Conservation (phyloP, 371 early-diverging fungal genomes). For the Mucor racemosus region DNA sequence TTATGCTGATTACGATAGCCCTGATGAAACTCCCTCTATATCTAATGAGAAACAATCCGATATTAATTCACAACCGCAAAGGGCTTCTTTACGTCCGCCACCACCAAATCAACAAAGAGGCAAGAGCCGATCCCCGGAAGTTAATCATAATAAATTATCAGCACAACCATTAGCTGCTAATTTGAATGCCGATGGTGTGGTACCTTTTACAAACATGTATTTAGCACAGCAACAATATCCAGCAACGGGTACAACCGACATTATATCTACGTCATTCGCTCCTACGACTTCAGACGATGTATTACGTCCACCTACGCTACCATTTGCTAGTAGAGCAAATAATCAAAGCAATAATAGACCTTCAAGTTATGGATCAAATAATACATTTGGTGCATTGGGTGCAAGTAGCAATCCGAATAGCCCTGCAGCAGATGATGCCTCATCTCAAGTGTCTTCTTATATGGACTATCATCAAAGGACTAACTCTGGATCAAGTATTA, state of each 20-base stretch:
- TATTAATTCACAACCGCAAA: conserved; percentile 1
- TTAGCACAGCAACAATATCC: neutral
- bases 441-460: conserved; percentile 2
- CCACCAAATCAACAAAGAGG: conserved; percentile 3
- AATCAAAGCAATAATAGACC: conserved; percentile 7
- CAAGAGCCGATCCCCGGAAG: conserved; percentile 8
- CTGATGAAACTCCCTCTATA: neutral
- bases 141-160: neutral
- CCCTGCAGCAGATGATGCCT: conserved; percentile 12
- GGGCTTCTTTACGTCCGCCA: conserved; percentile 14
- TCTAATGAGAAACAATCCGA: neutral
- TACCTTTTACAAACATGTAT: neutral
- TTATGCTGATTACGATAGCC: conserved; percentile 2
- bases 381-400: conserved; percentile 25
- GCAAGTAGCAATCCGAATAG: conserved; percentile 1
- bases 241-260: conserved; percentile 1
- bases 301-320: conserved; percentile 15
- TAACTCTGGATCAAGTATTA: neutral
- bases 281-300: neutral
- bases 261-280: conserved; percentile 7
- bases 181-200: conserved; percentile 7
- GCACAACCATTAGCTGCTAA: neutral
- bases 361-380: conserved; percentile 23
- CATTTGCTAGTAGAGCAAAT: conserved; percentile 16
- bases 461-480: conserved; percentile 8